Base-by-base conservation (phyloP, 768 basidiomycete genomes). In the Lactarius hatsudake region DNA sequence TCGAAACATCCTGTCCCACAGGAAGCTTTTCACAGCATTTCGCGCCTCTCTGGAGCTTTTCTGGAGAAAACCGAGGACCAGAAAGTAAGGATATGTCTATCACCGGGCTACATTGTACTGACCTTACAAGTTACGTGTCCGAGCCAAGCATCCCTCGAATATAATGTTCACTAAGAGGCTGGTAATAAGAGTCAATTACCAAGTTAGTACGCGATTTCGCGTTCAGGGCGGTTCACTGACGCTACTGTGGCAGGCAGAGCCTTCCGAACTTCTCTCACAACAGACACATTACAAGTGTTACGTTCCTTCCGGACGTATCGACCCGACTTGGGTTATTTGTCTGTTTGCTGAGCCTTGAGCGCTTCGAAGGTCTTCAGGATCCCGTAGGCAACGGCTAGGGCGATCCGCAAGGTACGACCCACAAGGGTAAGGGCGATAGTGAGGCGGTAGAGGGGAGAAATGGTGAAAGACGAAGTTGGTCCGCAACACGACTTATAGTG, bases 41-140 rank as follows among this genome's bases (percentile, higher is more conserved):
- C 91, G n/a, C 86, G 88, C 61, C 64, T 84, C 23, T 81, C 88
- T 8, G 86, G 85, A 55, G 90, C 87, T 5, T 86, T 87, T 69
- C 75, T 86, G 5, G 87, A 90, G 73, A 81, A 81, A 65, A 72
- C 80, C 32, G 81, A 81, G 23, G 71, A 74, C 51, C 59, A 56
- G 76, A 78, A 62, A 82, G 83, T 66, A 79, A 81, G 76, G 87
- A 86, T 69, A 66, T 75, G 43, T 63, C 57, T 61, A 2, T 36
- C 15, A 4, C 36, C 53, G 18, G 61, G 28, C n/a, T 30, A 40
- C 17, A 40, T 42, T 40, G 34, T 59, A 42, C 20, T 63, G 28
- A 53, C 23, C 53, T 13, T 32, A 54, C 38, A 53, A 91, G 89
- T 74, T 90, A 55, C 82, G 82, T 40, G 80, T 90, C 59, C 82